Percentiles rank a stretch among this genome's conserved stretches.
Conservation (phyloP, 179 eudicot species). For the Vitellaria paradoxa region DNA sequence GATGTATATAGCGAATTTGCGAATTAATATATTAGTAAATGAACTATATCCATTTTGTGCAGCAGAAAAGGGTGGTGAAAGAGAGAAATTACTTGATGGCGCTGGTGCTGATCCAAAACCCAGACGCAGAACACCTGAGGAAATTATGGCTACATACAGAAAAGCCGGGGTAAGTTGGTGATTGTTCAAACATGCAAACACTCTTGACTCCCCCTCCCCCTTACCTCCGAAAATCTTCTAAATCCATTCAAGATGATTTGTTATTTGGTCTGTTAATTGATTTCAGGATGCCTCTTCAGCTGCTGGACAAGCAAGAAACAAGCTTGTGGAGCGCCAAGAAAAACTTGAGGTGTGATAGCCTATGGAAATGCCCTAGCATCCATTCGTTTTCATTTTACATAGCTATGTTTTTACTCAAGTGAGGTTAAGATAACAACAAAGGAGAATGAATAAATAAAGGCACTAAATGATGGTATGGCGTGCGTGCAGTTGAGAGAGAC, state of each 20-base stretch:
- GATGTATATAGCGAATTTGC: neutral
- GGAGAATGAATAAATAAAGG: neutral
- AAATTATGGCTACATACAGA: constrained; percentile 70
- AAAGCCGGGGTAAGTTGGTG: constrained; percentile 49
- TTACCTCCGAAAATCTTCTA: neutral
- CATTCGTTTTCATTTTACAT: constrained; percentile 2
- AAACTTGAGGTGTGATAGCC: constrained; percentile 64
- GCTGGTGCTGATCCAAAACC: constrained; percentile 50
- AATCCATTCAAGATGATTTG: neutral
- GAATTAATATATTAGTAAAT: neutral
- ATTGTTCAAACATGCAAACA: neutral
- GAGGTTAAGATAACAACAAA: neutral
- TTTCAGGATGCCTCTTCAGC: constrained; percentile 71
- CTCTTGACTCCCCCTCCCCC: neutral
- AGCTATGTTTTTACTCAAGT: neutral
- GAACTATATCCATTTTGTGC: constrained; percentile 5
- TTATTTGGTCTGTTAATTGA: constrained; percentile 12
- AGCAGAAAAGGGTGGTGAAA: constrained; percentile 48
- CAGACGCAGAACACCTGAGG: constrained; percentile 62
- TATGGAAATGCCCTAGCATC: neutral
- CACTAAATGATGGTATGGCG: neutral
- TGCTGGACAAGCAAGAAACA: constrained; percentile 78
- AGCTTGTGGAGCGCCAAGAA: constrained; percentile 80
- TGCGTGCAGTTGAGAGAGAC: neutral
- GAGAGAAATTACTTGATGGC: constrained; percentile 53